A percentile compares a stretch with the other conserved stretches of the same genome.
Evolutionary conservation across 129 eudicot genomes (phyloP).

Genomic region (Lonicera japonica): DNA sequence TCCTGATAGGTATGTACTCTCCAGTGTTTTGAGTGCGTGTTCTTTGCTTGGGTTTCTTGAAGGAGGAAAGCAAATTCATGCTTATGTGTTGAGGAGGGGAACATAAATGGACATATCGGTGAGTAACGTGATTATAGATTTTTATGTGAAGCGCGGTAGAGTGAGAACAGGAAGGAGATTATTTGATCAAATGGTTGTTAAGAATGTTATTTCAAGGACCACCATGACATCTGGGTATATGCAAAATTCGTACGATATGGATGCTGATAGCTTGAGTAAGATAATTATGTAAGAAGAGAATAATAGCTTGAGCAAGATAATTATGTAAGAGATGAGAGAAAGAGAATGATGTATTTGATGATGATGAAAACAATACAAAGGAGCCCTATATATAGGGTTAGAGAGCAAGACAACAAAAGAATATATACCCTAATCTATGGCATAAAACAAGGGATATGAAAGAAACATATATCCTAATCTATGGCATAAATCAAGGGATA

Average conservation of each 20-base stretch:
- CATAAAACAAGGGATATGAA: too few species aligned
- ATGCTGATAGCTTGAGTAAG: too few species aligned
- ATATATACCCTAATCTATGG: too few species aligned
- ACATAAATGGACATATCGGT: slow-evolving; percentile 49
- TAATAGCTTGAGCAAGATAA: too few species aligned
- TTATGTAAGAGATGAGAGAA: too few species aligned
- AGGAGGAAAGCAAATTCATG: slow-evolving; percentile 65
- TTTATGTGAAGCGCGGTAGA: slow-evolving; percentile 57
- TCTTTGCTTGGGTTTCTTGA: slow-evolving; percentile 35
- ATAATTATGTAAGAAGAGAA: too few species aligned
- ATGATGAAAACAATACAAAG: too few species aligned
- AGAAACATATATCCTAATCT: too few species aligned
- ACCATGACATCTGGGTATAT: slow-evolving; percentile 72
- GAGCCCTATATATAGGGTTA: too few species aligned
- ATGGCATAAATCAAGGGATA: too few species aligned
- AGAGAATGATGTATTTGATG: too few species aligned
- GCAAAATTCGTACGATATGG: slow-evolving; percentile 45
- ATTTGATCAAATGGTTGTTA: slow-evolving; percentile 49
- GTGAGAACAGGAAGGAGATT: slow-evolving; percentile 34
- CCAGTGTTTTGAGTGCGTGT: slow-evolving; percentile 56
- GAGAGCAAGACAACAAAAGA: too few species aligned
- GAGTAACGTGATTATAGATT: slow-evolving; percentile 55
- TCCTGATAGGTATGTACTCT: slow-evolving; percentile 56
- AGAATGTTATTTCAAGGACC: slow-evolving; percentile 60
- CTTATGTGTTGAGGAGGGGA: slow-evolving; percentile 45